Conservation (phyloP, 495 filamentous ascomycete genomes). For the Neurospora sp. region DNA sequence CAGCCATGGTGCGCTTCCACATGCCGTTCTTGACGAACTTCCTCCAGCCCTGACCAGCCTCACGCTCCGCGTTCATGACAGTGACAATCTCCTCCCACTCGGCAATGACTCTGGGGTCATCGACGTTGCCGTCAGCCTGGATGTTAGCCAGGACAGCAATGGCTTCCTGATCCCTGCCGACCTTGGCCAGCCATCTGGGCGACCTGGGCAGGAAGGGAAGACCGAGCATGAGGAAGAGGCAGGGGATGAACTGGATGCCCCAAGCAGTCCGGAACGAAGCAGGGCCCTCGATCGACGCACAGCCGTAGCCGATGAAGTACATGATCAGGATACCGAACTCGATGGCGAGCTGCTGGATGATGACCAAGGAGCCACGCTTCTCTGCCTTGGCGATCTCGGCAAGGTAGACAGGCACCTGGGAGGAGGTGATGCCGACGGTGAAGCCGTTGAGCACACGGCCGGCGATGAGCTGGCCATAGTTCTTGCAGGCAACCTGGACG, state of each 20-base stretch:
- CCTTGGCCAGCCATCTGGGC: constrained; percentile 63
- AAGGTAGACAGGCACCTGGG: constrained; percentile 74
- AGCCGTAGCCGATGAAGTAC: constrained; percentile 40
- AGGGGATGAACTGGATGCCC: constrained; percentile 64
- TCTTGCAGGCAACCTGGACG: constrained; percentile 52
- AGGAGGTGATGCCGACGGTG: constrained; percentile 64
- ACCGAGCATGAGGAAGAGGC: constrained; percentile 50
- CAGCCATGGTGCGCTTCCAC: constrained; percentile 64
- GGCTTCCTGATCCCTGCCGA: constrained; percentile 58
- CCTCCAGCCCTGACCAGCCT: constrained; percentile 45
- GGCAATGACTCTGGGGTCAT: constrained; percentile 58
- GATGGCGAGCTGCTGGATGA: constrained; percentile 69
- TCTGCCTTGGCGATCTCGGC: constrained; percentile 61
- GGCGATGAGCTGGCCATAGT: constrained; percentile 53
- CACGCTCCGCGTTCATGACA: constrained; percentile 46
- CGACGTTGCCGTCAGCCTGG: constrained; percentile 52
- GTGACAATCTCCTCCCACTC: constrained; percentile 64
- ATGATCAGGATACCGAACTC: constrained; percentile 54
- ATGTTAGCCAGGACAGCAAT: constrained; percentile 58
- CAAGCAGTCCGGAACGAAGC: constrained; percentile 63
- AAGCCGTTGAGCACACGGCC: constrained; percentile 65
- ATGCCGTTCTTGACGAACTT: constrained; percentile 53
- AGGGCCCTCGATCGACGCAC: constrained; percentile 48
- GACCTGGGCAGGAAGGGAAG: constrained; percentile 63
- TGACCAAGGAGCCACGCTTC: constrained; percentile 58